Percentiles rank a stretch among this genome's conserved stretches.
Evolutionary conservation across 176 grass and related monocot genomes (phyloP).

Genomic region (Phragmites australis): DNA sequence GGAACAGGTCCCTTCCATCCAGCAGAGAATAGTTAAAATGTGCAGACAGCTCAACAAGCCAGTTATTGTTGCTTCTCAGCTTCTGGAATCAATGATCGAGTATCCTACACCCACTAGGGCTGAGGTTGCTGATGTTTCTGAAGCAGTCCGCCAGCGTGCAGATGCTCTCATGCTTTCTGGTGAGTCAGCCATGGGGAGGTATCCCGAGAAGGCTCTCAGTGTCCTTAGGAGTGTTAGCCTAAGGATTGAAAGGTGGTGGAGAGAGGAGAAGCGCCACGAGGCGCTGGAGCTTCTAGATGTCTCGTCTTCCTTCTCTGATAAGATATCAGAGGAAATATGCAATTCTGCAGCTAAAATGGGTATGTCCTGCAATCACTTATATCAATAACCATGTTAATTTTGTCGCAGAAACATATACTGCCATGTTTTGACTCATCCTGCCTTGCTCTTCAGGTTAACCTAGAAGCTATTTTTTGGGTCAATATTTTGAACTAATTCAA

Average conservation of each 20-base stretch:
- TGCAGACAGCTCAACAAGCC: conserved; percentile 98
- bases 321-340: conserved; percentile 94
- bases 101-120: conserved; percentile 94
- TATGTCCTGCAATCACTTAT: conserved; percentile 28
- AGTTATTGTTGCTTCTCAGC: conserved; percentile 93
- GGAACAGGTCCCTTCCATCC: conserved; percentile 87
- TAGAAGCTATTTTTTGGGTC: not conserved
- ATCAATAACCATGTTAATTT: not conserved
- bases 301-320: conserved; percentile 78
- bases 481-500: not conserved
- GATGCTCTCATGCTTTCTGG: conserved; percentile 99
- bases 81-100: conserved; percentile 98
- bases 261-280: conserved; percentile 83
- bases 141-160: conserved; percentile 83
- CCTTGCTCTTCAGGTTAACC: not conserved
- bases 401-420: not conserved
- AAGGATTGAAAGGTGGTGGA: conserved; percentile 96
- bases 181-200: conserved; percentile 94
- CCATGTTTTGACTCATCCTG: not conserved
- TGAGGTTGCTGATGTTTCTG: conserved; percentile 98
- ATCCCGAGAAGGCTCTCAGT: conserved; percentile 85
- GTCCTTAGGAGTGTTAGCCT: conserved; percentile 92
- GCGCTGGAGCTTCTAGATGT: conserved; percentile 67
- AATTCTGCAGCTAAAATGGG: conserved; percentile 98
- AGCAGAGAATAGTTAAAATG: conserved; percentile 81